Evolutionary conservation across 129 eudicot species (phyloP), one percentile per base, ranked within the genome.

Genomic region (Sambucus nigra): DNA sequence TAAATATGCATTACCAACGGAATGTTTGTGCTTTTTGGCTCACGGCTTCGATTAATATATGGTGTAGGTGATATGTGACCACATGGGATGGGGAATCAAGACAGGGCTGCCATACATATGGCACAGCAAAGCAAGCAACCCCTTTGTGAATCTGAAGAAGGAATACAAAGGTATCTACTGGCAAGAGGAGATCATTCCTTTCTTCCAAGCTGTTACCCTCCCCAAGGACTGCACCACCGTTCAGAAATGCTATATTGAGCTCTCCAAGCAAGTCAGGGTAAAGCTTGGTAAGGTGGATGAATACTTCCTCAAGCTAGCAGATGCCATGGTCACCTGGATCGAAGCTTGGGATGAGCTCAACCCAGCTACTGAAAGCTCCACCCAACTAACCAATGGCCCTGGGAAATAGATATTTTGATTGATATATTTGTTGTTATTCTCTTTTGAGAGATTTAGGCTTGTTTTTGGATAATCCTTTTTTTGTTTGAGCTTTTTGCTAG

Each of bases 61-160:
- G 55, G 21, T 57, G 41, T 51, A 80, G 88, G 91, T 81, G 50
- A 77, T 81, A 32, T 77, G 91, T 33, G 91, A 81, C 50, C 91
- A 81, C 57, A 52, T 81, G 65, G 83, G 82, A 9, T 71, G 33
- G 58, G 88, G 88, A 31, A 80, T 80, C 29, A 80, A 80, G 33
- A 80, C 88, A 0, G 89, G 84, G 18, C 26, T 76, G 29, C 89
- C 89, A 2, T 81, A 81, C 81, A 81, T 81, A n/a, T 81, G 84
- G 84, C 89, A 81, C 71, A 81, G 89, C 68, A 81, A 81, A 41
- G 89, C 89, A 11, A 81, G 89, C 71, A 81, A 81, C 50, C 89
- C 89, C 0, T 81, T 81, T 51, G 89, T 81, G 52, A 81, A 81
- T 65, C 61, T 81, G 72, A 77, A 70, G 59, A 81, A 81, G 53